These are phyloP conservation scores for Saitozyma podzolica DNA, from an alignment of 768 basidiomycete genomes.

Conservation along the genomic window DNA sequence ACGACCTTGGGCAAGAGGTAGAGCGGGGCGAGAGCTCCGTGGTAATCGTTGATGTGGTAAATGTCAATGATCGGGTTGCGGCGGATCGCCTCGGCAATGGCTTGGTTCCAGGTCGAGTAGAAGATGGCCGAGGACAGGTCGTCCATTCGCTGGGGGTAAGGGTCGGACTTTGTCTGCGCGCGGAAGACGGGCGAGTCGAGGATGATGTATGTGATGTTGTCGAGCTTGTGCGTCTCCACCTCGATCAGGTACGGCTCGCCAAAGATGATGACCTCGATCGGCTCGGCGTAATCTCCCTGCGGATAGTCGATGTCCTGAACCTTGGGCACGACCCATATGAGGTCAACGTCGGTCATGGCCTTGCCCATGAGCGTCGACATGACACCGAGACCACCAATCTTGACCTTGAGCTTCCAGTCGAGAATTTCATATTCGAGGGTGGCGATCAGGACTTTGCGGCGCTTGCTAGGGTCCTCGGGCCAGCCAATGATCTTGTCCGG, in stretches of 20 bases:
- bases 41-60: constrained; percentile 92
- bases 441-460: constrained; percentile 84
- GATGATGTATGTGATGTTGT: constrained; percentile 93
- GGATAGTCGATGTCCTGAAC: constrained; percentile 94
- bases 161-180: constrained; percentile 92
- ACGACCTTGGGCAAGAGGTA: constrained; percentile 89
- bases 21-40: constrained; percentile 85
- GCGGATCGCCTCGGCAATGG: constrained; percentile 86
- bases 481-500: constrained; percentile 83
- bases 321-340: constrained; percentile 91
- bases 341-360: constrained; percentile 94
- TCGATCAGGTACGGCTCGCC: constrained; percentile 94
- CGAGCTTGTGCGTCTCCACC: constrained; percentile 86
- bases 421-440: constrained; percentile 95
- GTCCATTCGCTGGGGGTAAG: constrained; percentile 96
- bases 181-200: constrained; percentile 95
- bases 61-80: constrained; percentile 84
- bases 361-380: constrained; percentile 98
- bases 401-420: constrained; percentile 97
- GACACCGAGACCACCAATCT: constrained; percentile 95
- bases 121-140: constrained; percentile 94
- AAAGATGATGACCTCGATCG: constrained; percentile 94
- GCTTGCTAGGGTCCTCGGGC: constrained; percentile 90
- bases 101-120: constrained; percentile 98
- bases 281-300: constrained; percentile 83